Conservation (phyloP, 176 grass and related monocot genomes). For the Ananas comosus region DNA sequence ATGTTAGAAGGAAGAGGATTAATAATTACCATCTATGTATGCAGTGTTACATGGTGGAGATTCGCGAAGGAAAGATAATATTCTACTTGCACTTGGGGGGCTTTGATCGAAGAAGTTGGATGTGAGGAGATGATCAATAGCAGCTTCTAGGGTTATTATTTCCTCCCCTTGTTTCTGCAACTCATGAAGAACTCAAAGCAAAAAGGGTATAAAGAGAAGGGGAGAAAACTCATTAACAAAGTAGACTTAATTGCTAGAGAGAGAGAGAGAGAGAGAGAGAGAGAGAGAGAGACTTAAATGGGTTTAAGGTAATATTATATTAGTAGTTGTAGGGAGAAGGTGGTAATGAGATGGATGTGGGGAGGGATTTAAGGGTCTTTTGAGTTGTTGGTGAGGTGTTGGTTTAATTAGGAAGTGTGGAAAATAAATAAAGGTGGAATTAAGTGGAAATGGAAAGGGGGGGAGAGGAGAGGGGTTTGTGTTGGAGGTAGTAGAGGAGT, state of each 20-base stretch:
- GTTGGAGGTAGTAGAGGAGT: conserved; percentile 17
- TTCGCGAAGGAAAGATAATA: no score
- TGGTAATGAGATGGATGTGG: neutral
- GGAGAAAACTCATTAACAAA: conserved; percentile 11
- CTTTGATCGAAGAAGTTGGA: no score
- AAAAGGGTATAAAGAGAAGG: conserved; percentile 14
- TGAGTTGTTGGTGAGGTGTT: conserved; percentile 26
- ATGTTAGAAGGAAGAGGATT: no score
- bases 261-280: conserved; percentile 10
- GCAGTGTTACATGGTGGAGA: no score
- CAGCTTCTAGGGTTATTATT: neutral
- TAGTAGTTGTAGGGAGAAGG: neutral
- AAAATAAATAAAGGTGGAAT: neutral
- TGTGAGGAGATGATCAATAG: neutral
- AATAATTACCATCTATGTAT: no score
- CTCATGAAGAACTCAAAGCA: conserved; percentile 1
- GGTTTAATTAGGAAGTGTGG: conserved; percentile 10
- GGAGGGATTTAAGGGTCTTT: conserved; percentile 5
- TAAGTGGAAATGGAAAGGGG: neutral
- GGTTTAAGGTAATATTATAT: conserved; percentile 7
- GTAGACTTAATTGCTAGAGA: conserved; percentile 15
- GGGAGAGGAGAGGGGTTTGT: conserved; percentile 9
- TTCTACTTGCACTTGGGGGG: no score
- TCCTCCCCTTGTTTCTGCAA: no score
- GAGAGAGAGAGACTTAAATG: neutral